Conservation (phyloP, 2,329 filamentous ascomycete species). For the Talaromyces amestolkiae region DNA sequence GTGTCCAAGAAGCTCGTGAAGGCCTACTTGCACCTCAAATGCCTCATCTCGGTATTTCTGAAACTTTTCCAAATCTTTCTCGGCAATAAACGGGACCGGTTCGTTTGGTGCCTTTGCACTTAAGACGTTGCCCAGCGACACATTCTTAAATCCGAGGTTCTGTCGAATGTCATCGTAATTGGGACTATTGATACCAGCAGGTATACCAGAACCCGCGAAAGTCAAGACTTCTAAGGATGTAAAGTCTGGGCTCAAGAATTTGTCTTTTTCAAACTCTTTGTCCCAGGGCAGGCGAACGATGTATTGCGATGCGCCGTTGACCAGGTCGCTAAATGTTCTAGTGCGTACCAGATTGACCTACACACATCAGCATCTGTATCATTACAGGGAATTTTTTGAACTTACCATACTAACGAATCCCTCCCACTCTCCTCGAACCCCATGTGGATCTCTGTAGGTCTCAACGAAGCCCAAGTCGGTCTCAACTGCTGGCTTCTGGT, state of each 20-base stretch:
- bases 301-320: slow-evolving; percentile 73
- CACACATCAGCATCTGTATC: slow-evolving; percentile 31
- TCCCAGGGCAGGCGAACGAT: slow-evolving; percentile 90
- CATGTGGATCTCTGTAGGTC: slow-evolving; percentile 79
- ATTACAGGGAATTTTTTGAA: neutral
- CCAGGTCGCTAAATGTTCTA: slow-evolving; percentile 78
- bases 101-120: slow-evolving; percentile 89
- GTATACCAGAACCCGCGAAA: slow-evolving; percentile 66
- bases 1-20: slow-evolving; percentile 86
- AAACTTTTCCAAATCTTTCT: slow-evolving; percentile 73
- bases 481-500: slow-evolving; percentile 77
- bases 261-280: slow-evolving; percentile 90
- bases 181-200: slow-evolving; percentile 59
- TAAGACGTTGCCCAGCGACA: slow-evolving; percentile 86
- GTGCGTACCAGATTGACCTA: slow-evolving; percentile 84
- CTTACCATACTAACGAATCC: slow-evolving; percentile 68
- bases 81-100: slow-evolving; percentile 83
- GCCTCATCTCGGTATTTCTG: slow-evolving; percentile 79
- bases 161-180: slow-evolving; percentile 61
- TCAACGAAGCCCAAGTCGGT: slow-evolving; percentile 82
- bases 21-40: slow-evolving; percentile 93
- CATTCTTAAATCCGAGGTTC: slow-evolving; percentile 65
- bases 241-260: slow-evolving; percentile 92
- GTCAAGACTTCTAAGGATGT: slow-evolving; percentile 89
- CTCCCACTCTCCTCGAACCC: slow-evolving; percentile 80